Evolutionary conservation across 179 eudicot genomes (phyloP).

Genomic region (Silene coronaria): DNA sequence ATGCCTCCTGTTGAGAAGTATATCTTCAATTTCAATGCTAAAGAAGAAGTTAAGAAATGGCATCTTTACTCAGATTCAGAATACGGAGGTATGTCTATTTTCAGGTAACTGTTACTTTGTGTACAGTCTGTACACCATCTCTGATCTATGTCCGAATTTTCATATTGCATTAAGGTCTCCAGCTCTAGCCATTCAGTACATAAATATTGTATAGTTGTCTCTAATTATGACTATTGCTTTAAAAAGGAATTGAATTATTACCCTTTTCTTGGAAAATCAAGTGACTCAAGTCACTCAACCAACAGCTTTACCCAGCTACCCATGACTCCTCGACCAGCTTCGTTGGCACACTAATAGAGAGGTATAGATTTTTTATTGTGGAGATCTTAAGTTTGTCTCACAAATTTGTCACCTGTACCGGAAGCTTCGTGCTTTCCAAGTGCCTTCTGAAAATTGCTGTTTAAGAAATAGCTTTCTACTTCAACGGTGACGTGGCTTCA

Average conservation of each 20-base stretch:
- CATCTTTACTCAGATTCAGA: conserved; percentile 97
- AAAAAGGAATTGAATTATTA: neutral
- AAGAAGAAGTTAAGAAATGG: conserved; percentile 87
- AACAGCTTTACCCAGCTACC: neutral
- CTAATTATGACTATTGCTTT: neutral
- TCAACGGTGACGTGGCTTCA: neutral
- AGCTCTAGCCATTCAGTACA: neutral
- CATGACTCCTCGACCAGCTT: neutral
- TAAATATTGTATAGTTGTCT: neutral
- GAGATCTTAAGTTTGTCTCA: neutral
- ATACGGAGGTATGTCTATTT: conserved; percentile 67
- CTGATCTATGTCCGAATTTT: neutral
- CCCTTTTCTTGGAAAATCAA: neutral
- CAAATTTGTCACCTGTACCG: neutral
- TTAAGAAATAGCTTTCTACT: no score
- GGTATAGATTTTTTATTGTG: neutral
- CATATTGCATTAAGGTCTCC: neutral
- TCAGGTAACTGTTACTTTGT: conserved; percentile 24
- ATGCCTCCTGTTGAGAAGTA: conserved; percentile 74
- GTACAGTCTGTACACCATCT: conserved; percentile 4
- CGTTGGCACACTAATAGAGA: neutral
- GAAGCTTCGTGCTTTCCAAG: neutral
- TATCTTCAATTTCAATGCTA: conserved; percentile 67
- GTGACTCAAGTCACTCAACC: neutral
- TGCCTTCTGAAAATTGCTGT: no score